Conservation (phyloP, 257 asterid species). For the Primulina tabacum region DNA sequence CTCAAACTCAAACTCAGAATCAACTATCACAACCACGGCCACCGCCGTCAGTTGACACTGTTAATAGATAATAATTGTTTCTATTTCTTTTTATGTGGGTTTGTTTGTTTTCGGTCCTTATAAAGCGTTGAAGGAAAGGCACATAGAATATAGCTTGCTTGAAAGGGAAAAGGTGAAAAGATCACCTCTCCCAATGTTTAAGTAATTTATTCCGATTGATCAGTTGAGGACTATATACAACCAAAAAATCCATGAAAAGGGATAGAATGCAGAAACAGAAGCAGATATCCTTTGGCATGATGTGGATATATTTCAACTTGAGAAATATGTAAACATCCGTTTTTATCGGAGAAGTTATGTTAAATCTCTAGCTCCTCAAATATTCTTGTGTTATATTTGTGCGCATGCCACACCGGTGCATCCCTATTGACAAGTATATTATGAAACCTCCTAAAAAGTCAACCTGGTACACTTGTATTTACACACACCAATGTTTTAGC, state of each 20-base stretch:
- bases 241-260: conserved; percentile 16
- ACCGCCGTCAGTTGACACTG: conserved; percentile 35
- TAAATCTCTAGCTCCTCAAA: conserved; percentile 7
- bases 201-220: conserved; percentile 33
- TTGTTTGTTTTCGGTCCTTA: conserved; percentile 16
- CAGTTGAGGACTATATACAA: conserved; percentile 28
- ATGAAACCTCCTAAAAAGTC: too few relatives aligned
- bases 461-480: too few relatives aligned
- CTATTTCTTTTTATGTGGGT: conserved; percentile 19
- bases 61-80: conserved; percentile 34
- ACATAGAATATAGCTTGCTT: conserved; percentile 33
- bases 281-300: conserved; percentile 29
- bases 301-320: conserved; percentile 42
- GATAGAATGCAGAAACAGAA: conserved; percentile 19
- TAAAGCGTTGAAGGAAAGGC: conserved; percentile 34
- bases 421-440: too few relatives aligned
- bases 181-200: conserved; percentile 50
- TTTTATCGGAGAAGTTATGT: conserved; percentile 40
- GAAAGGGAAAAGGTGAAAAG: conserved; percentile 63
- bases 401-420: too few relatives aligned
- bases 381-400: not conserved
- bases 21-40: conserved; percentile 33
- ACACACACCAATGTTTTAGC: too few relatives aligned
- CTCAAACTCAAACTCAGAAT: conserved; percentile 36
- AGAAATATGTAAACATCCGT: conserved; percentile 42